Percentiles rank a stretch among this genome's conserved stretches.
Conservation (phyloP, 805 yeast species). For the Spathaspora hagerdaliae region DNA sequence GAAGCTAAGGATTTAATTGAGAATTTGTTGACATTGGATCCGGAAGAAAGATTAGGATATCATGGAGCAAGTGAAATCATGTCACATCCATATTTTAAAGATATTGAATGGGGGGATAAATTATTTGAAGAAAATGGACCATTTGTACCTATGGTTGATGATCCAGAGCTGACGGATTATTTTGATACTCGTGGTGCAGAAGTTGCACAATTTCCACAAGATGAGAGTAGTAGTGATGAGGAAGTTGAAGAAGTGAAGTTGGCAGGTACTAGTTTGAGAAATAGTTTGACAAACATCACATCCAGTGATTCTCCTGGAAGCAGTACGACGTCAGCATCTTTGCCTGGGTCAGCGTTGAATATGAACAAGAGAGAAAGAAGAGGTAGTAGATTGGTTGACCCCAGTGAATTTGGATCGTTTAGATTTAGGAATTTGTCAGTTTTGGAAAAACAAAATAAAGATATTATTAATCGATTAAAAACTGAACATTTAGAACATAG, state of each 20-base stretch:
- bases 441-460: conserved; percentile 89
- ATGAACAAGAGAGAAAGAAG: conserved; percentile 57
- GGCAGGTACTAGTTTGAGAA: conserved; percentile 5
- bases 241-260: not conserved
- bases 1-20: conserved; percentile 73
- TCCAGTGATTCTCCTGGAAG: conserved; percentile 1
- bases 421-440: conserved; percentile 86
- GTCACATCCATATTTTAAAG: conserved; percentile 71
- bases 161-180: conserved; percentile 87
- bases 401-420: conserved; percentile 86
- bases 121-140: conserved; percentile 71
- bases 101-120: conserved; percentile 62
- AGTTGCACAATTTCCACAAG: conserved; percentile 55
- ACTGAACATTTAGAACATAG: conserved; percentile 71
- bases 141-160: conserved; percentile 72
- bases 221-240: conserved; percentile 37
- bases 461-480: conserved; percentile 81
- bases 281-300: not conserved
- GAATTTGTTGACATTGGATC: conserved; percentile 60
- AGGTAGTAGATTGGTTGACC: conserved; percentile 67
- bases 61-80: conserved; percentile 77
- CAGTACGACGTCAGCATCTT: not conserved
- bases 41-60: conserved; percentile 67
- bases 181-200: conserved; percentile 90
- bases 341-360: conserved; percentile 5